Evolutionary conservation across 1,139 yeast species (phyloP), one percentile per base, ranked within the genome.

Genomic region (Saccharomyces pastorianus): DNA sequence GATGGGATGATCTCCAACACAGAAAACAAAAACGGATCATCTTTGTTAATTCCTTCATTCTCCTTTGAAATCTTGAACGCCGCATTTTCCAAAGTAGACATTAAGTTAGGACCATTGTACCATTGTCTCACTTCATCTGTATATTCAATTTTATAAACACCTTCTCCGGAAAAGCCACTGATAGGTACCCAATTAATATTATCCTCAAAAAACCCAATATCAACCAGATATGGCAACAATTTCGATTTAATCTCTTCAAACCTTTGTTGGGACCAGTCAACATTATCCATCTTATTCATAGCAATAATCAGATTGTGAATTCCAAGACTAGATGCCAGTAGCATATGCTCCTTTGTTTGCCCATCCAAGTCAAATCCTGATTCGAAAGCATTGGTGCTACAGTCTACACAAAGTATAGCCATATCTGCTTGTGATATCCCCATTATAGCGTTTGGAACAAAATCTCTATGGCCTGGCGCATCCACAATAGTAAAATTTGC

Each of bases 391-490:
- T 90, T 88, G 1, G 81, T 78, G 29, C 85, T 82, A 7, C 96
- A 76, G 69, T 95, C 99, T 46, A 75, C 69, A 3, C 75, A 72
- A 13, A 75, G 58, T 0, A 75, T 67, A 0, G 87, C 86, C 32
- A 73, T 62, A 76, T 83, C 84, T 59, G 88, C 90, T 69, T 91
- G 97, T 11, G 96, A 80, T 0, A 96, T 95, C 58, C 99, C 99
- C 48, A 96, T 95, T 71, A 95, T 93, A 89, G 95, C 93, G 70
- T 91, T 95, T n/a, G 98, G 96, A 58, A 95, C 95, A 71, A 90
- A 95, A 78, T 93, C 96, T 68, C 85, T 81, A 74, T 95, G 99
- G 4, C 99, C 99, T 8, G 99, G 99, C 0, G 99, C 96, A 73
- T 95, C 99, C 51, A 95, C 86, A 29, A 96, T 88, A 0, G 96